Evolutionary conservation across 164 flowering plant species (phyloP), one percentile per base, ranked within the genome.

Genomic region (Amborella trichopoda): DNA sequence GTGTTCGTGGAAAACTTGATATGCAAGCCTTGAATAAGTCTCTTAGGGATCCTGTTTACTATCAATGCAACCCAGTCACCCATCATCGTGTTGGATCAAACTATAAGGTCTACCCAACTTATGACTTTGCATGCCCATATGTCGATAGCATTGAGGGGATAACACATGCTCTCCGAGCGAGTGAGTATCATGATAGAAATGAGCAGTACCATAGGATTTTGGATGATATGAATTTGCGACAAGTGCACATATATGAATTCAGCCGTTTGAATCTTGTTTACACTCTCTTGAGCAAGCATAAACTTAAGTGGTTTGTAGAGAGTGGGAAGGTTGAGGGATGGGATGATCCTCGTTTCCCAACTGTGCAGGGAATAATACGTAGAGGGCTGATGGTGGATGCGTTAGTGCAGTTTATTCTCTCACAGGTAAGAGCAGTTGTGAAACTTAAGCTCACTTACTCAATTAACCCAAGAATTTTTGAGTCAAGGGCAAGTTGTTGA

Each of bases 261-360:
- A 87, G 98, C 50, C 59, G 95, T 49, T 59, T 91, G 65, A 87
- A 91, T 59, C 70, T 87, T 89, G 96, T 87, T 0, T 84, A 91
- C 49, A 91, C 98, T 14, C 85, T 91, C 64, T 80, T 91, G 24
- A 91, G 98, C 68, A 90, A 90, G 70, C 84, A 96, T 4, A 86
- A 90, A 70, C 94, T 86, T 63, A 77, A 83, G 5, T 91, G 96
- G 93, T 91, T 91, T 67, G 98, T 91, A 38, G 75, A 81, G 41
- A 75, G 87, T 57, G 96, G 90, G 14, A 75, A 68, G 64, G 98
- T 91, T 49, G 93, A 83, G 34, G 90, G 98, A n/a, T 91, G 98
- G 98, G 95, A 91, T 65, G 98, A 91, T 74, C 75, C 96, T 55
- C 87, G 95, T 22, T 91, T 91, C 64, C 96, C 90, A 1, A 91